Evolutionary conservation across 169 alveolate genomes (phyloP), one percentile per base, ranked within the genome.

Genomic region (Eimeria tenella): DNA sequence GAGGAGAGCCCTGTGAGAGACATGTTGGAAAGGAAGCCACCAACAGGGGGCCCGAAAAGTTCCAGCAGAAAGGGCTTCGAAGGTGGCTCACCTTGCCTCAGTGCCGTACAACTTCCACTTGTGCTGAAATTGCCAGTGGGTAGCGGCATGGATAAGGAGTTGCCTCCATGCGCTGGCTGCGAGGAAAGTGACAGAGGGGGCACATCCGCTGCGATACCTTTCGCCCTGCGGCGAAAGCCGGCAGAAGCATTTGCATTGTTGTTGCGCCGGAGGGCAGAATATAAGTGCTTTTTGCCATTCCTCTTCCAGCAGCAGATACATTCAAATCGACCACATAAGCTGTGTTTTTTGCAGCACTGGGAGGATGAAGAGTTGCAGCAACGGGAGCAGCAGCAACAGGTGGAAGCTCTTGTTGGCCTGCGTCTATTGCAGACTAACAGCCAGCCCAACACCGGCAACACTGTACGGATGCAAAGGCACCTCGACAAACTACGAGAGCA

Each of bases 221-320:
- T 42, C 5, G 11, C 63, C 6, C 77, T 83, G 77, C 91, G 91
- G 60, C 62, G 31, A 17, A 60, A 58, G 91, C 50, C 60, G 49
- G 91, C 60, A 60, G 91, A 83, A 56, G 79, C 91, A 13, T 83
- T 77, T 0, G 91, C 91, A 17, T 52, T 60, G 79, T 77, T 83
- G 91, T 77, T 83, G 62, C 91, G 79, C 63, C 79, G 31, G 63
- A 74, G 91, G 11, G 91, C 91, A 21, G 91, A 83, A 23, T 62
- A 83, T 42, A 60, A 77, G 2, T 83, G 91, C 21, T 83, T 83
- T 50, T 52, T 83, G 79, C 91, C 91, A 6, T 83, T 83, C 21
- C 91, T 83, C 50, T 83, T 83, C 62, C 91, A 83, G 91, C 91
- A 83, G 11, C 91, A 83, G 79, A 56, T 83, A 77, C 91, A 23